These are phyloP conservation scores for Pinus taeda DNA, from an alignment of 75 land plant species.

Conservation along the genomic window DNA sequence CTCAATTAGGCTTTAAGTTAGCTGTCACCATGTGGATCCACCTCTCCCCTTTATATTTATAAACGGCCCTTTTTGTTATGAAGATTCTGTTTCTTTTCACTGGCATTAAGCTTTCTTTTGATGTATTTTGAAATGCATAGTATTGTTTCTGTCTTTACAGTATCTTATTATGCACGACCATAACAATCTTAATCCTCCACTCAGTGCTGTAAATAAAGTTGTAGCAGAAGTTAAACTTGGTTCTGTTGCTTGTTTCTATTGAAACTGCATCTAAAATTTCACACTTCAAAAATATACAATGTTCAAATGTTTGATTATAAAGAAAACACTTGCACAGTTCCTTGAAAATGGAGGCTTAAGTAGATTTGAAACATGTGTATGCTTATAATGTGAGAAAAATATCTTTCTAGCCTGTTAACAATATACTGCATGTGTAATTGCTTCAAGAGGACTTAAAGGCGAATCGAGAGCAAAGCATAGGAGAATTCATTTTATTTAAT, in stretches of 20 bases:
- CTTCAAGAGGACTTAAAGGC: background rate
- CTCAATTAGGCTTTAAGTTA: too few relatives aligned
- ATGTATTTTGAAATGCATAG: too few relatives aligned
- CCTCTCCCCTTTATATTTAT: too few relatives aligned
- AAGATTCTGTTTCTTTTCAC: too few relatives aligned
- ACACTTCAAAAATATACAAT: background rate
- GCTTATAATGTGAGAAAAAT: background rate
- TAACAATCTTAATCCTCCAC: too few relatives aligned
- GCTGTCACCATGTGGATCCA: too few relatives aligned
- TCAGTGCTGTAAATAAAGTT: too few relatives aligned
- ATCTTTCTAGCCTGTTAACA: background rate
- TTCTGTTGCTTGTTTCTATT: background rate
- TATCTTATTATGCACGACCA: too few relatives aligned
- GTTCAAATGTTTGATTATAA: background rate
- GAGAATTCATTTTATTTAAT: background rate
- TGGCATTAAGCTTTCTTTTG: too few relatives aligned
- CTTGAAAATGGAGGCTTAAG: background rate
- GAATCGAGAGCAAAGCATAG: background rate
- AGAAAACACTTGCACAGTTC: background rate
- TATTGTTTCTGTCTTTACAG: too few relatives aligned
- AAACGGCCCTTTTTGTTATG: too few relatives aligned
- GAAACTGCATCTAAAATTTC: background rate
- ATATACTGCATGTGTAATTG: background rate
- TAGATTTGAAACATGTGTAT: background rate
- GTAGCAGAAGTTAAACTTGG: too few relatives aligned